Conservation (phyloP, 2,329 filamentous ascomycete species). For the Aspergillus novoparasiticus region DNA sequence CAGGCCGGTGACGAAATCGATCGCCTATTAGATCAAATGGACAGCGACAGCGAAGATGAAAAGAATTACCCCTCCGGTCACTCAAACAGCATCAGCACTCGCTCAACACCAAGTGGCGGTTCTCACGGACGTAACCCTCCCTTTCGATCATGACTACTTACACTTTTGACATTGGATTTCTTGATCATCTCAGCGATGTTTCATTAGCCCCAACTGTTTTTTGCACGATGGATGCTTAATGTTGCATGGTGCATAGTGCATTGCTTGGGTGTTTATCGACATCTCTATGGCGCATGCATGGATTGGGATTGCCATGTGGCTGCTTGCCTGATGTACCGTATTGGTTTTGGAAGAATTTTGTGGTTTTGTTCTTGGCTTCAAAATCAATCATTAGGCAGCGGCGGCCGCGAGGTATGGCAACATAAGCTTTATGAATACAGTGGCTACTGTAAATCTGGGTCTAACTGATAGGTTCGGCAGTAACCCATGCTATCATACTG, state of each 20-base stretch:
- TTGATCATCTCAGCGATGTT: not conserved
- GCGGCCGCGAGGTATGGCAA: not conserved
- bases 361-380: too few relatives aligned
- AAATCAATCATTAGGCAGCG: not conserved
- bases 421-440: not conserved
- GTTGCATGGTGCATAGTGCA: not conserved
- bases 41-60: conserved; percentile 42
- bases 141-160: not conserved
- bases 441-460: not conserved
- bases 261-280: not conserved
- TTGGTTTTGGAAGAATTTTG: not conserved
- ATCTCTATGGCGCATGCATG: not conserved
- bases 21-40: conserved; percentile 45
- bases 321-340: not conserved
- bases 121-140: not conserved
- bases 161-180: not conserved
- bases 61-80: conserved; percentile 6
- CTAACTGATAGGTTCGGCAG: not conserved
- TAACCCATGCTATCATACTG: not conserved
- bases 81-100: not conserved
- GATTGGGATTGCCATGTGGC: not conserved
- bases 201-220: not conserved
- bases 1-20: conserved; percentile 44
- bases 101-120: not conserved
- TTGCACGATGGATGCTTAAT: not conserved